Evolutionary conservation across 139 green algal genomes (phyloP).

Genomic region (Nannochloris sp.): DNA sequence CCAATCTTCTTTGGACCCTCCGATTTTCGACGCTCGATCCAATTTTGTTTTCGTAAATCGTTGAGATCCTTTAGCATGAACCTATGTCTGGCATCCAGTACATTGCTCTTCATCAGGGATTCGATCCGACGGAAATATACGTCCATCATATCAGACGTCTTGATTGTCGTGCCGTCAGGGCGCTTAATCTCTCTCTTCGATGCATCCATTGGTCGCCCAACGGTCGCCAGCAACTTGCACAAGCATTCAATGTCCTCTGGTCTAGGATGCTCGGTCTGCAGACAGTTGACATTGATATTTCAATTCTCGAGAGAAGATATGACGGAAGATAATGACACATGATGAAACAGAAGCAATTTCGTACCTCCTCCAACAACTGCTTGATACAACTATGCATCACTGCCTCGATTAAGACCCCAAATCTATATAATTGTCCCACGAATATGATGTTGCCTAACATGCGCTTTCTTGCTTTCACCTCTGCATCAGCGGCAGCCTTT

Average conservation of each 20-base stretch:
- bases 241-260: slow-evolving; percentile 93
- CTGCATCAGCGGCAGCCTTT: slow-evolving; percentile 32
- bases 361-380: slow-evolving; percentile 47
- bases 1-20: slow-evolving; percentile 88
- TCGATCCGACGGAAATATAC: slow-evolving; percentile 79
- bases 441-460: slow-evolving; percentile 97
- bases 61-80: slow-evolving; percentile 77
- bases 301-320: too few relatives aligned
- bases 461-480: slow-evolving; percentile 65
- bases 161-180: slow-evolving; percentile 6
- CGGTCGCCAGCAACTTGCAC: slow-evolving; percentile 88
- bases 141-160: slow-evolving; percentile 48
- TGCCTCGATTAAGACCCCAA: slow-evolving; percentile 88
- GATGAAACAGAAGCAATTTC: not conserved
- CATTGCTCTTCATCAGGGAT: slow-evolving; percentile 37
- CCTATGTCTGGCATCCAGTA: slow-evolving; percentile 63
- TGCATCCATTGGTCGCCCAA: slow-evolving; percentile 57
- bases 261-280: slow-evolving; percentile 31
- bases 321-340: not conserved
- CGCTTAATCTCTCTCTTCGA: slow-evolving; percentile 22
- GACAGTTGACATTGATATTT: too few relatives aligned
- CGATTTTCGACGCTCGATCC: slow-evolving; percentile 62
- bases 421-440: slow-evolving; percentile 85
- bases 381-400: slow-evolving; percentile 92
- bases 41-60: slow-evolving; percentile 38